Percentiles rank a stretch among this genome's conserved stretches.
Evolutionary conservation across 2,329 filamentous ascomycete genomes (phyloP).

Genomic region (Stachybotrys echinatus): DNA sequence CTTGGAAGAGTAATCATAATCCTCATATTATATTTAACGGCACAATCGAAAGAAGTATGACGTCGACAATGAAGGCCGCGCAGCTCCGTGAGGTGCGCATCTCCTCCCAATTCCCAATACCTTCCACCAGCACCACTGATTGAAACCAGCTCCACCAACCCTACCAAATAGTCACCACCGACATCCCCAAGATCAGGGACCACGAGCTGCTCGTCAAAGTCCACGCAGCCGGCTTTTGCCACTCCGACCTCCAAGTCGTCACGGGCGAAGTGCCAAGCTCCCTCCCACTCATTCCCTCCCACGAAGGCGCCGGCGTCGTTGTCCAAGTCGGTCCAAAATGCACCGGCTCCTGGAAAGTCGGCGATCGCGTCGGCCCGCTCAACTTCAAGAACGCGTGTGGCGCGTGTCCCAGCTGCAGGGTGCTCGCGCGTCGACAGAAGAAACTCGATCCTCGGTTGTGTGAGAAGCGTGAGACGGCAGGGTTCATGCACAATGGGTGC

Average conservation of each 20-base stretch:
- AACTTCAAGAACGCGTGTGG: conserved; percentile 27
- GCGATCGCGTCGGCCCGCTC: conserved; percentile 28
- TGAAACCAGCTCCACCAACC: neutral
- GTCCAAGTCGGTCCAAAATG: conserved; percentile 18
- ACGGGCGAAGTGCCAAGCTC: conserved; percentile 23
- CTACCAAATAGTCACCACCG: neutral
- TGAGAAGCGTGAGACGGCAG: conserved; percentile 22
- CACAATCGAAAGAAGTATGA: no score
- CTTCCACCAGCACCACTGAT: neutral
- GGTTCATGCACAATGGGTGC: conserved; percentile 26
- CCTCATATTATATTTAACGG: no score
- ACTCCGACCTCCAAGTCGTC: conserved; percentile 28
- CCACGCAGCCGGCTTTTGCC: conserved; percentile 29
- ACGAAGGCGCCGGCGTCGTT: conserved; percentile 28
- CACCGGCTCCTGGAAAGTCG: conserved; percentile 16
- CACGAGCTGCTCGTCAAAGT: conserved; percentile 7
- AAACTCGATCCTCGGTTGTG: conserved; percentile 24
- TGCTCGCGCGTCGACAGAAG: conserved; percentile 8
- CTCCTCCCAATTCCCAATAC: neutral
- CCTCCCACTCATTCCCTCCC: conserved; percentile 24
- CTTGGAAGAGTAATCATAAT: no score
- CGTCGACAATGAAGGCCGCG: neutral
- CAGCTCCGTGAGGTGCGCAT: neutral
- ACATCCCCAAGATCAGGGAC: neutral
- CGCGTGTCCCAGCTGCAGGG: conserved; percentile 19